Percentiles rank a stretch among this genome's conserved stretches.
phyloP scores from a whole-genome alignment of 2,329 filamentous ascomycete genomes.

The Metarhizium sp. region DNA sequence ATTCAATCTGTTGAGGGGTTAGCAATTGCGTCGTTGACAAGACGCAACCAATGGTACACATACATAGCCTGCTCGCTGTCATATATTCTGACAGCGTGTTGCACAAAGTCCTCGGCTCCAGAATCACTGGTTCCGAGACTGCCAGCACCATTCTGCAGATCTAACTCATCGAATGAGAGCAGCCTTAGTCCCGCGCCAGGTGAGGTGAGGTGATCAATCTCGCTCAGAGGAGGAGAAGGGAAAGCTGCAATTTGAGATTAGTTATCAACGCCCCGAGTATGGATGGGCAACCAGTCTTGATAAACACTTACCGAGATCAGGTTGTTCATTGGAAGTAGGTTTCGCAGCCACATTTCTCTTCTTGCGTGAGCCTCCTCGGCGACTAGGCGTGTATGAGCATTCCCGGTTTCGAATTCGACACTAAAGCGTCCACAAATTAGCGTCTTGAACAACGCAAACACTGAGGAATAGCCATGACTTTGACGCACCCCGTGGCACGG shows the following conservation, averaged over 20 bases:
- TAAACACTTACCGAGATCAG: background rate
- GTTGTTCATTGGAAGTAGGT: background rate
- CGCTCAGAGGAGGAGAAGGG: background rate
- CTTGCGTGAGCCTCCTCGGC: background rate
- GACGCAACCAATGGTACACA: background rate
- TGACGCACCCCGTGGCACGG: slow-evolving; percentile 2
- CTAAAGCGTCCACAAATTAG: background rate
- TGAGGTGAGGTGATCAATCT: slow-evolving; percentile 2
- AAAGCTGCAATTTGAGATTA: background rate
- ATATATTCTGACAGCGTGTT: background rate
- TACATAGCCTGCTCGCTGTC: background rate
- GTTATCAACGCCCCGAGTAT: no score
- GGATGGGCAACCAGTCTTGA: background rate
- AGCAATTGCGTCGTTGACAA: background rate
- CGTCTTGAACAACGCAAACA: background rate
- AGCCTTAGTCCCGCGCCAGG: background rate
- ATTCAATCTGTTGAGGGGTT: background rate
- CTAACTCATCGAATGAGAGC: background rate
- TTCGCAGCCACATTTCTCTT: background rate
- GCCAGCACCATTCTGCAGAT: background rate
- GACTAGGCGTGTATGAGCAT: slow-evolving; percentile 2
- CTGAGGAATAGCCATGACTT: background rate
- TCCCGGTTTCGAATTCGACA: background rate
- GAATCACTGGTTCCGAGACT: background rate
- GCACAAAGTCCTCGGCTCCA: background rate